A percentile compares a stretch with the other conserved stretches of the same genome.
Conservation (phyloP, 305 asterid genomes). For the Coffea humblotiana region DNA sequence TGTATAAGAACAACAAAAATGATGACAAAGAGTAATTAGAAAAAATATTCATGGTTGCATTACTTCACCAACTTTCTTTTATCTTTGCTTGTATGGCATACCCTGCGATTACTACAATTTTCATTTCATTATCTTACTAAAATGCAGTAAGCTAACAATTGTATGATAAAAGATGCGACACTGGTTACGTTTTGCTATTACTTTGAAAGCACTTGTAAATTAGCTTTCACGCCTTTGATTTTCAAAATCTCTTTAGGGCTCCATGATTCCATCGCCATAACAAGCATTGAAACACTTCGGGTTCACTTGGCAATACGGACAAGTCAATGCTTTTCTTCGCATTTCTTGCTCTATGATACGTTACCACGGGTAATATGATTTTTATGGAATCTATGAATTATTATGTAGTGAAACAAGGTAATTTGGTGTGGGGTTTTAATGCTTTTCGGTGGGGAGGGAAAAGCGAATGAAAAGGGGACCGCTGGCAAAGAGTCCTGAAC, state of each 20-base stretch:
- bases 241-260: neutral
- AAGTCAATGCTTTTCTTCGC: neutral
- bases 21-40: neutral
- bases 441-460: constrained; percentile 1
- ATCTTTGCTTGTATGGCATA: neutral
- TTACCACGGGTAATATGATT: neutral
- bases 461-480: constrained; percentile 19
- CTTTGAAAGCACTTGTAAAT: neutral
- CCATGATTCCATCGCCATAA: neutral
- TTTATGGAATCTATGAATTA: neutral
- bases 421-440: neutral
- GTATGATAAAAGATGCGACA: neutral
- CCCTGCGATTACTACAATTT: neutral
- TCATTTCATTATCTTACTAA: neutral
- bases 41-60: too few relatives aligned
- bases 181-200: neutral
- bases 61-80: neutral
- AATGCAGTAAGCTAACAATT: neutral
- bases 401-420: neutral
- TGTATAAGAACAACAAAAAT: neutral
- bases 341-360: neutral
- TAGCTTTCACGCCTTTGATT: neutral
- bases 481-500: constrained; percentile 8
- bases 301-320: neutral
- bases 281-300: neutral